A percentile compares a stretch with the other conserved stretches of the same genome.
phyloP scores from a whole-genome alignment of 1,139 yeast genomes.

The Diutina neorugosa region DNA sequence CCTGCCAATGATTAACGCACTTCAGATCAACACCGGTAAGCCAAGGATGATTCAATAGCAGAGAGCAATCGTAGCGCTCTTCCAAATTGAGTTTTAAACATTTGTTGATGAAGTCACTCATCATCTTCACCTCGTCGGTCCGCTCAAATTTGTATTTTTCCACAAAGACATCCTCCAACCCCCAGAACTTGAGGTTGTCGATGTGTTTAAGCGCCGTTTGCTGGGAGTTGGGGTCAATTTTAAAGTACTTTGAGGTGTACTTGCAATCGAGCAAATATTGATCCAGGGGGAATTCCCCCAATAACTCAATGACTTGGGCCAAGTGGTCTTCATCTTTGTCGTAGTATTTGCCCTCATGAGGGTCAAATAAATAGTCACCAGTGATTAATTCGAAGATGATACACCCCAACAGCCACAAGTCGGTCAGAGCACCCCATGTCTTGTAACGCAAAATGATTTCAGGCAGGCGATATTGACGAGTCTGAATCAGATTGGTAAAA shows the following conservation, averaged over 20 bases:
- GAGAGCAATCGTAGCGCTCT: conserved; percentile 10
- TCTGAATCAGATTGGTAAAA: conserved; percentile 76
- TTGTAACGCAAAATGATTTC: conserved; percentile 57
- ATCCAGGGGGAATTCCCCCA: conserved; percentile 45
- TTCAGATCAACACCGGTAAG: neutral
- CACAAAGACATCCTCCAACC: conserved; percentile 47
- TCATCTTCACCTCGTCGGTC: conserved; percentile 12
- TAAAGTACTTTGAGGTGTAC: conserved; percentile 38
- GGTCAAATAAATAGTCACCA: conserved; percentile 79
- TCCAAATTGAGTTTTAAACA: conserved; percentile 19
- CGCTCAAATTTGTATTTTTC: conserved; percentile 56
- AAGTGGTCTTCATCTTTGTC: conserved; percentile 76
- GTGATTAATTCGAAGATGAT: conserved; percentile 70
- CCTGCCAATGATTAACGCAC: neutral
- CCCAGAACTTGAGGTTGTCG: conserved; percentile 57
- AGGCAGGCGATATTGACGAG: conserved; percentile 78
- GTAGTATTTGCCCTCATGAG: conserved; percentile 51
- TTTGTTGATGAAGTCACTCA: conserved; percentile 36
- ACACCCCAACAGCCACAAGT: conserved; percentile 79
- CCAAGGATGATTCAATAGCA: conserved; percentile 11
- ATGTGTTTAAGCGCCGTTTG: conserved; percentile 37
- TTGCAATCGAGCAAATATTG: conserved; percentile 39
- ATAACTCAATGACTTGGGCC: conserved; percentile 64
- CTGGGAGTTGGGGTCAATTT: conserved; percentile 15
- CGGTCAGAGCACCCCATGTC: conserved; percentile 76